A percentile compares a stretch with the other conserved stretches of the same genome.
phyloP scores from a whole-genome alignment of 306 rosid species.

The Rubus parviflorus region DNA sequence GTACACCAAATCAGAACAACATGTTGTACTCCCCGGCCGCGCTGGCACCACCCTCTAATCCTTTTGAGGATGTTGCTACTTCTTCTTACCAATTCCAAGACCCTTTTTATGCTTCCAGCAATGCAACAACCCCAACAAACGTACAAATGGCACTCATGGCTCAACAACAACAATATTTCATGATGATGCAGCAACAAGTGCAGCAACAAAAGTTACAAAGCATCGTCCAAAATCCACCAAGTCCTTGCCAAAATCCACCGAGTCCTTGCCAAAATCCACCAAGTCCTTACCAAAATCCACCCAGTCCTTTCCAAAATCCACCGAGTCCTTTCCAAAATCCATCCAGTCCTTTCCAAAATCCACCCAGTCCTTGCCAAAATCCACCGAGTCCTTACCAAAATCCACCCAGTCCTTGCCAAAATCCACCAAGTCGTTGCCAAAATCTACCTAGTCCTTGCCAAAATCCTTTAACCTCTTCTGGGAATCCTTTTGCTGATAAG shows the following conservation, averaged over 20 bases:
- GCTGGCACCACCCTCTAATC: slow-evolving; percentile 5
- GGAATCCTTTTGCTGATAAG: neutral
- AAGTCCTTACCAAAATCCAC: neutral
- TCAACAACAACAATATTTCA: slow-evolving; percentile 10
- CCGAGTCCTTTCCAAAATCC: neutral
- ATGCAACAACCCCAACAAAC: neutral
- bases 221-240: neutral
- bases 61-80: slow-evolving; percentile 4
- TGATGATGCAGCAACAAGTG: neutral
- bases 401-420: neutral
- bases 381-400: neutral
- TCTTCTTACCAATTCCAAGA: neutral
- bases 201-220: neutral
- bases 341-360: neutral
- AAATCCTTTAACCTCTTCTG: neutral
- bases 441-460: neutral
- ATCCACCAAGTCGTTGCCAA: neutral
- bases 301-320: neutral
- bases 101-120: slow-evolving; percentile 3
- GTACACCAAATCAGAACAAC: slow-evolving; percentile 10
- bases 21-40: neutral
- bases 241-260: neutral
- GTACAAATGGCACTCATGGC: neutral
- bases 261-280: neutral
- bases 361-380: neutral